Percentiles rank a stretch among this genome's conserved stretches.
phyloP scores from a whole-genome alignment of 2,329 filamentous ascomycete species.

The Pseudogymnoascus sp. region DNA sequence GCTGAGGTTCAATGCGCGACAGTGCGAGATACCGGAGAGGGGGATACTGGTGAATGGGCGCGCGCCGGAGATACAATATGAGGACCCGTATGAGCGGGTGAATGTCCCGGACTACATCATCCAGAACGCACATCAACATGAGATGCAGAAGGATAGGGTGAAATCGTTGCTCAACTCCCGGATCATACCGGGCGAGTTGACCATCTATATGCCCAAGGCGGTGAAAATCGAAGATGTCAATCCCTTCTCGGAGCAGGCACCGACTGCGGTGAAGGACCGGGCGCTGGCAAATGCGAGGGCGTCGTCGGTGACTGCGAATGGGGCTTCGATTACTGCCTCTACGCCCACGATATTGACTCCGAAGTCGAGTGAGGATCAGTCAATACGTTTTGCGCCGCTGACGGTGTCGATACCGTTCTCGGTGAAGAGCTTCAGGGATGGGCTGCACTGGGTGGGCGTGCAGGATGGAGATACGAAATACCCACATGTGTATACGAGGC shows the following conservation, averaged over 20 bases:
- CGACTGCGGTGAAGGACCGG: constrained; percentile 36
- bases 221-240: constrained; percentile 55
- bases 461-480: constrained; percentile 73
- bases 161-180: constrained; percentile 26
- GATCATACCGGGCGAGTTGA: constrained; percentile 47
- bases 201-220: constrained; percentile 49
- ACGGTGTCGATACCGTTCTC: constrained; percentile 68
- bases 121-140: constrained; percentile 65
- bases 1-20: constrained; percentile 53
- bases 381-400: constrained; percentile 47
- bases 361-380: constrained; percentile 29
- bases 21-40: constrained; percentile 49
- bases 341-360: constrained; percentile 22
- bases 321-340: constrained; percentile 15
- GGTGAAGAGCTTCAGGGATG: constrained; percentile 69
- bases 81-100: constrained; percentile 61
- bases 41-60: constrained; percentile 42
- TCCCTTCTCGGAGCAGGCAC: constrained; percentile 40
- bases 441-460: constrained; percentile 83
- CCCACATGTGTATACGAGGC: constrained; percentile 84
- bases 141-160: constrained; percentile 62
- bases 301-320: constrained; percentile 4
- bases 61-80: constrained; percentile 26
- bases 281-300: constrained; percentile 28
- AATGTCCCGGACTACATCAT: constrained; percentile 52